Evolutionary conservation across 2,329 filamentous ascomycete genomes (phyloP), one percentile per base, ranked within the genome.

Genomic region (Colletotrichum chlorophyti): DNA sequence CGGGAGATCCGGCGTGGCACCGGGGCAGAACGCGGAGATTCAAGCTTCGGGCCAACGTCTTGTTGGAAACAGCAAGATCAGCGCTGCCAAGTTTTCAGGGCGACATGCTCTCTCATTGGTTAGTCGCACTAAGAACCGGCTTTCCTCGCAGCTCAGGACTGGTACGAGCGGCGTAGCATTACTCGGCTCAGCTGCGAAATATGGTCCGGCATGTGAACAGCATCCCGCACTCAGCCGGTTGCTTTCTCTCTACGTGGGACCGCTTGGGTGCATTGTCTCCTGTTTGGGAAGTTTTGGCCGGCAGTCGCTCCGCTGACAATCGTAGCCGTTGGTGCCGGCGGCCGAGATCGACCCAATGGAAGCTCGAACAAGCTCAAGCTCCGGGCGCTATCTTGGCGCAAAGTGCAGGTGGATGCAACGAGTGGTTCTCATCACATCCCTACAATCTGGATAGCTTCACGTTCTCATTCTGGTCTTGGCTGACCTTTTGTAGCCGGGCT

Each of bases 301-400:
- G 17, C 23, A n/a, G n/a, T 26, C 26, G 35, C 32, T 48, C 35
- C 35, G 41, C 50, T 48, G 48, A 54, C 49, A 41, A 54, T 43
- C 29, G 5, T 35, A 26, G 49, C 54, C 42, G 49, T 42, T 48
- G 50, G 17, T 48, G 29, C 49, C 42, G 54, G 50, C 42, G 41
- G 27, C 23, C n/a, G 24, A n/a, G 54, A 58, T 54, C 54, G 41
- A 29, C 54, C 53, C 54, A 58, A 48, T 54, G 9, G 42, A 48
- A n/a, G 24, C 54, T 54, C 50, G 23, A 58, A 54, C 42, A 42
- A 58, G 54, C 35, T 43, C 42, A 37, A 15, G 29, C 14, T 48
- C 54, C 54, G 41, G 54, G 42, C 54, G 42, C 50, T 58, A 54
- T 42, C 32, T 26, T 54, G 49, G 49, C 54, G 54, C 50, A 14